Evolutionary conservation across 2,329 filamentous ascomycete genomes (phyloP).

Genomic region (Arthrobotrys sinensis): DNA sequence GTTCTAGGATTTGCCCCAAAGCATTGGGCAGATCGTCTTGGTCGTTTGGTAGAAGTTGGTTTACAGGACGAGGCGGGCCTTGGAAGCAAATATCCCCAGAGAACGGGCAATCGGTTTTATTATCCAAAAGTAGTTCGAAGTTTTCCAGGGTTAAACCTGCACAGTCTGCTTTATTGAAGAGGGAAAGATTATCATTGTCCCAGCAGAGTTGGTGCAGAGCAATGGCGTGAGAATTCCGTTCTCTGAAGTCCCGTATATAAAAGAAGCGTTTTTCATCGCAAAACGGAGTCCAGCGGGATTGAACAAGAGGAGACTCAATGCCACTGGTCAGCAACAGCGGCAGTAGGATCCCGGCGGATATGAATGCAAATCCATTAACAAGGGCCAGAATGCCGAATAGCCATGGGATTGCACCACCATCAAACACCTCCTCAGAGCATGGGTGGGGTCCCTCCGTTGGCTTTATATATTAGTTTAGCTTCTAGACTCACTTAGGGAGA

Average conservation of each 20-base stretch:
- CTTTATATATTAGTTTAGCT: background rate
- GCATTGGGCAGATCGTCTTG: no score
- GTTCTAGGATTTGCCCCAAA: no score
- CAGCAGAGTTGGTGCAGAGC: constrained; percentile 13
- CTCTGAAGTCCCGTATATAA: no score
- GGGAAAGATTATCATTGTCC: constrained; percentile 1
- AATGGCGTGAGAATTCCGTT: background rate
- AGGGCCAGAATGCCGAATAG: background rate
- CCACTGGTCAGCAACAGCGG: constrained; percentile 10
- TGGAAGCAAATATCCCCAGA: background rate
- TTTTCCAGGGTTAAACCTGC: background rate
- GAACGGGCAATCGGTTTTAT: constrained; percentile 1
- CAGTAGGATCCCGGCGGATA: constrained; percentile 11
- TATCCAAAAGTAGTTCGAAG: background rate
- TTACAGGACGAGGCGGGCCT: background rate
- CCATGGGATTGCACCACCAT: constrained; percentile 12
- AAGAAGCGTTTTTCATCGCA: background rate
- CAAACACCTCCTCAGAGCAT: background rate
- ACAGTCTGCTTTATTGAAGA: constrained; percentile 9
- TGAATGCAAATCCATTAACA: constrained; percentile 2
- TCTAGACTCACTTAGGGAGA: no score
- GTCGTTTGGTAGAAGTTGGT: no score
- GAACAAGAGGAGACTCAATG: constrained; percentile 11
- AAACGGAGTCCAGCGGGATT: constrained; percentile 12
- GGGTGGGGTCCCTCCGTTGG: no score